phyloP scores from a whole-genome alignment of 257 asterid genomes.

The Verbena officinalis region DNA sequence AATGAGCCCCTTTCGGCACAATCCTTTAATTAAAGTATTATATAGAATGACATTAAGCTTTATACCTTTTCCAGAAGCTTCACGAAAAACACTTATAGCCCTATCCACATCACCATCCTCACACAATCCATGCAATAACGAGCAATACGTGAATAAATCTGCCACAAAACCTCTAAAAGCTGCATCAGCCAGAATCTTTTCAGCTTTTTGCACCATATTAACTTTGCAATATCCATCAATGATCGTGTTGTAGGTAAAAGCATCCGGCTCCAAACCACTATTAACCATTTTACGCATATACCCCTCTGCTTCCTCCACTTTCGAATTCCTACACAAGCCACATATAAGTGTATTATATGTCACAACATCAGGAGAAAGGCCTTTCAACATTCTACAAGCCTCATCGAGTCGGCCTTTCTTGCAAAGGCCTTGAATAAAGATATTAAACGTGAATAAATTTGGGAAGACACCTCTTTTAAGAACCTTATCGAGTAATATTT shows the following conservation, averaged over 20 bases:
- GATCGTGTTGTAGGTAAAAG: slow-evolving; percentile 79
- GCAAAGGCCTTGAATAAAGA: slow-evolving; percentile 85
- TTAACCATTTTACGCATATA: slow-evolving; percentile 82
- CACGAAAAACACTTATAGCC: slow-evolving; percentile 56
- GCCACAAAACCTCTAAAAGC: slow-evolving; percentile 76
- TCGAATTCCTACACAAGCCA: slow-evolving; percentile 85
- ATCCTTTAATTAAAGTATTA: slow-evolving; percentile 76
- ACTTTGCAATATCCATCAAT: slow-evolving; percentile 80
- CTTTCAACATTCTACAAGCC: slow-evolving; percentile 71
- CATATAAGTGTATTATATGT: slow-evolving; percentile 79
- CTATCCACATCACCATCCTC: slow-evolving; percentile 71
- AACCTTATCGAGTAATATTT: slow-evolving; percentile 72
- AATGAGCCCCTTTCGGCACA: slow-evolving; percentile 62
- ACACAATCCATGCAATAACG: slow-evolving; percentile 72
- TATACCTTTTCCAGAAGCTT: slow-evolving; percentile 59
- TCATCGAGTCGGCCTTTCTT: slow-evolving; percentile 58
- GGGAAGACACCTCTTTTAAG: slow-evolving; percentile 76
- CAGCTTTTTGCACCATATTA: slow-evolving; percentile 65
- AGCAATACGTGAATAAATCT: slow-evolving; percentile 78
- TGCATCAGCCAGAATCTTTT: slow-evolving; percentile 67
- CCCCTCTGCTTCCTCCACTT: slow-evolving; percentile 71
- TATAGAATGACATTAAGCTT: slow-evolving; percentile 55
- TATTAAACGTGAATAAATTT: slow-evolving; percentile 76
- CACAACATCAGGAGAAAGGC: slow-evolving; percentile 73
- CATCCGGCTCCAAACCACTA: slow-evolving; percentile 70